Conservation (phyloP, 306 rosid species). For the Dalbergia cochinchinensis region DNA sequence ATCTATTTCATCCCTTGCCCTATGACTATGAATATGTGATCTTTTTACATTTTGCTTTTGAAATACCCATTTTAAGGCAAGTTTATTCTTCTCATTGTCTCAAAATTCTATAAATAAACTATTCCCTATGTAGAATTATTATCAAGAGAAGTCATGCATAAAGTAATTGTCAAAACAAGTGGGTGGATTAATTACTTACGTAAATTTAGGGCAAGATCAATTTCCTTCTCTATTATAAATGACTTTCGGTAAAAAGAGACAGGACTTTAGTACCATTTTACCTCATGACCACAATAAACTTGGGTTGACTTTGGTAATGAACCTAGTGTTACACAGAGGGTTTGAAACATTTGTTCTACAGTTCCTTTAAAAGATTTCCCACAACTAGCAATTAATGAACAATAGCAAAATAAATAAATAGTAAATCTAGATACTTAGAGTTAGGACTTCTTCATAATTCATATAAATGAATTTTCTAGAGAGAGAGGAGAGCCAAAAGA, state of each 20-base stretch:
- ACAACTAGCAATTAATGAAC: too few relatives aligned
- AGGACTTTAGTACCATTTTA: slow-evolving; percentile 34
- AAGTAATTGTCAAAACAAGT: too few relatives aligned
- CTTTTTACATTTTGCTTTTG: too few relatives aligned
- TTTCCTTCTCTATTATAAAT: not conserved
- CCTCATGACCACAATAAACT: slow-evolving; percentile 96
- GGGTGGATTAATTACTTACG: not conserved
- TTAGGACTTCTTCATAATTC: slow-evolving; percentile 25
- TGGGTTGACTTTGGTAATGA: slow-evolving; percentile 85
- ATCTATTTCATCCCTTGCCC: too few relatives aligned
- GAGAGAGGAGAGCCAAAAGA: not conserved
- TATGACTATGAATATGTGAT: too few relatives aligned
- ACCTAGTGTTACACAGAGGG: slow-evolving; percentile 73
- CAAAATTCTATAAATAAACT: too few relatives aligned
- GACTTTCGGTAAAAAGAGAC: not conserved
- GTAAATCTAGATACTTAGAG: slow-evolving; percentile 35
- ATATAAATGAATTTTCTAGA: not conserved
- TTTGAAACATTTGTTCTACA: slow-evolving; percentile 91
- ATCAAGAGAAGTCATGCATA: too few relatives aligned
- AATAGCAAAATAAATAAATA: slow-evolving; percentile 41
- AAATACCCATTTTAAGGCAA: too few relatives aligned
- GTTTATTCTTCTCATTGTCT: too few relatives aligned
- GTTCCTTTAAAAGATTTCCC: slow-evolving; percentile 95
- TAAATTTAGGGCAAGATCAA: not conserved
- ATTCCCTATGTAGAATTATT: too few relatives aligned